A percentile compares a stretch with the other conserved stretches of the same genome.
Evolutionary conservation across 768 basidiomycete genomes (phyloP).

Genomic region (Pulveroboletus sp.): DNA sequence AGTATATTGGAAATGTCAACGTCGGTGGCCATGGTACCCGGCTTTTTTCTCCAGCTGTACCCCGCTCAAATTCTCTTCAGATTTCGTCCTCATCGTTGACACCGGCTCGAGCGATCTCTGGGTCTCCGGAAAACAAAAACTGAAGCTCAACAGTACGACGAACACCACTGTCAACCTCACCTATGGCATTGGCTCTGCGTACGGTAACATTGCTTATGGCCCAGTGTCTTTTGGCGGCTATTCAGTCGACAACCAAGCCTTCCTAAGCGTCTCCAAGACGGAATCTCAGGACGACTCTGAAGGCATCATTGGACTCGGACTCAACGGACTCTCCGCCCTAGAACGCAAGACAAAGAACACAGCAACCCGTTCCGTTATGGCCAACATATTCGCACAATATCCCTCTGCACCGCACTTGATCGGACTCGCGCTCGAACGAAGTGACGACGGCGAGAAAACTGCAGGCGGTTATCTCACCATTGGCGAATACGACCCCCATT

Average conservation of each 20-base stretch:
- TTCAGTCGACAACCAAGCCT: slow-evolving; percentile 26
- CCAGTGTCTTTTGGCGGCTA: slow-evolving; percentile 36
- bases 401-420: slow-evolving; percentile 37
- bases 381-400: slow-evolving; percentile 39
- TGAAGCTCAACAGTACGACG: slow-evolving; percentile 30
- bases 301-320: slow-evolving; percentile 28
- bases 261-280: slow-evolving; percentile 21
- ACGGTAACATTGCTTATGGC: slow-evolving; percentile 35
- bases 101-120: slow-evolving; percentile 33
- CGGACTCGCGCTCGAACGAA: slow-evolving; percentile 41
- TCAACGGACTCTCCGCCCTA: slow-evolving; percentile 23
- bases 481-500: slow-evolving; percentile 40
- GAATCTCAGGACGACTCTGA: slow-evolving; percentile 10
- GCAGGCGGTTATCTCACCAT: slow-evolving; percentile 42
- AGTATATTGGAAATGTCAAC: slow-evolving; percentile 31
- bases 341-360: slow-evolving; percentile 15
- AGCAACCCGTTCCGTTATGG: slow-evolving; percentile 31
- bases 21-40: slow-evolving; percentile 28
- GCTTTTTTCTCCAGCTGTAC: background rate
- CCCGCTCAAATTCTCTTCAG: slow-evolving; percentile 8
- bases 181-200: slow-evolving; percentile 40
- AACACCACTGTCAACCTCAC: slow-evolving; percentile 29
- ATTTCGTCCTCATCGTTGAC: slow-evolving; percentile 27
- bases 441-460: slow-evolving; percentile 38
- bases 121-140: slow-evolving; percentile 16